Evolutionary conservation across 2,329 filamentous ascomycete genomes (phyloP), one percentile per base, ranked within the genome.

Genomic region (Bipolaris bicolor): DNA sequence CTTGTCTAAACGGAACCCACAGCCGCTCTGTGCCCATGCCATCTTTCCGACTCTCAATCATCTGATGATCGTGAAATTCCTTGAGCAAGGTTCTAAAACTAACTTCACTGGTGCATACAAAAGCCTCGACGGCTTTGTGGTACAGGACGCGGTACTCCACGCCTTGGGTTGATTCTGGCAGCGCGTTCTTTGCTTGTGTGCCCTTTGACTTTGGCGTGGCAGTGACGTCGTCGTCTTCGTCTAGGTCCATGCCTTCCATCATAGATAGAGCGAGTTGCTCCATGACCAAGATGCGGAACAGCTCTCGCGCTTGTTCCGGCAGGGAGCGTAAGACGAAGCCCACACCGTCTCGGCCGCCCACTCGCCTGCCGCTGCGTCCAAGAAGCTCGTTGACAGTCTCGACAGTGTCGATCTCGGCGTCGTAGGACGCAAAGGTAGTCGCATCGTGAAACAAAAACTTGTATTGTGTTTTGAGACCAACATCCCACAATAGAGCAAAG

Each of bases 31-130:
- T 93, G 3, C 95, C 95, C 55, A 93, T 81, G 0, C 86, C 84
- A 75, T 99, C 94, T 72, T 94, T 94, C 61, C 88, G 86, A 60
- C 90, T 96, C 53, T 91, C 91, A 62, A 99, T 90, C 87, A 99
- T 98, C 72, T 97, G 92, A 80, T 99, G 95, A 70, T 99, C 95
- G 73, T 97, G 92, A 76, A 99, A 95, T 84, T 99, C 95, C 79
- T 98, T 98, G 61, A 99, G 78, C 72, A 99, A 76, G 24, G 93
- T 97, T 59, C 95, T 85, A 79, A 98, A 98, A 61, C 91, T 92
- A 85, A 98, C 92, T 79, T 98, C 95, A 58, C 90, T 97, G 67
- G 91, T 95, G 75, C 94, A 97, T 48, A 99, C 95, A 76, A 99
- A 98, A 72, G 97, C 92, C 77, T 97, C 93, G 5, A 94, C 90